These are phyloP conservation scores for Euphrasia confusa DNA, from an alignment of 257 asterid genomes.

Conservation along the genomic window DNA sequence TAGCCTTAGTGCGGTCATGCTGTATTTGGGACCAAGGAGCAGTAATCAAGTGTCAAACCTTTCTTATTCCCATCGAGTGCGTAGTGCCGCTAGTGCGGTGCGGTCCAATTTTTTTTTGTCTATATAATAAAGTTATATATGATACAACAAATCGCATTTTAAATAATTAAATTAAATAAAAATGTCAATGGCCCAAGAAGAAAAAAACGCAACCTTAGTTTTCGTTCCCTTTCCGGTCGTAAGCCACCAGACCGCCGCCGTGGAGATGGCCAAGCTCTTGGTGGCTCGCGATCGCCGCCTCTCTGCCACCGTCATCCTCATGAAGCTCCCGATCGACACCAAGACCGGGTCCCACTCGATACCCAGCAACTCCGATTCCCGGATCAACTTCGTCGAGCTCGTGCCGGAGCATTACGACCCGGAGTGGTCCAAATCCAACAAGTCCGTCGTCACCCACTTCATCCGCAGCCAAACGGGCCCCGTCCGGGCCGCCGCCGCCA, in stretches of 20 bases:
- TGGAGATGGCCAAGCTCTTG: background rate
- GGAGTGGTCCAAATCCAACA: background rate
- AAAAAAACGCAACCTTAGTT: background rate
- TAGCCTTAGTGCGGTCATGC: no score
- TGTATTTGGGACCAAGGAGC: no score
- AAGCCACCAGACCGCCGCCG: conserved; percentile 8
- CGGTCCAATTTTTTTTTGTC: no score
- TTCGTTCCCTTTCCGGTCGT: conserved; percentile 4
- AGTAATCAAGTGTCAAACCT: no score
- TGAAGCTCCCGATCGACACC: conserved; percentile 6
- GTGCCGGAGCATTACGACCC: background rate
- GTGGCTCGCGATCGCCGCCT: background rate
- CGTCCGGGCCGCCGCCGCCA: conserved; percentile 22
- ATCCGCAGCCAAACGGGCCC: conserved; percentile 28
- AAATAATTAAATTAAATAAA: background rate
- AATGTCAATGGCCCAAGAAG: background rate
- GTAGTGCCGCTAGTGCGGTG: no score
- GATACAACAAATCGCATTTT: background rate
- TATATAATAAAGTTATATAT: no score
- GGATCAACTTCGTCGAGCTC: conserved; percentile 2
- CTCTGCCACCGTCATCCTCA: background rate
- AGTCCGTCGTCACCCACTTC: background rate
- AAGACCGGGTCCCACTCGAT: background rate
- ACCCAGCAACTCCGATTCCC: background rate
- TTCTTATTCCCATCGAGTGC: no score